These are phyloP conservation scores for Clavispora asparagi DNA, from an alignment of 805 yeast species.

Conservation along the genomic window DNA sequence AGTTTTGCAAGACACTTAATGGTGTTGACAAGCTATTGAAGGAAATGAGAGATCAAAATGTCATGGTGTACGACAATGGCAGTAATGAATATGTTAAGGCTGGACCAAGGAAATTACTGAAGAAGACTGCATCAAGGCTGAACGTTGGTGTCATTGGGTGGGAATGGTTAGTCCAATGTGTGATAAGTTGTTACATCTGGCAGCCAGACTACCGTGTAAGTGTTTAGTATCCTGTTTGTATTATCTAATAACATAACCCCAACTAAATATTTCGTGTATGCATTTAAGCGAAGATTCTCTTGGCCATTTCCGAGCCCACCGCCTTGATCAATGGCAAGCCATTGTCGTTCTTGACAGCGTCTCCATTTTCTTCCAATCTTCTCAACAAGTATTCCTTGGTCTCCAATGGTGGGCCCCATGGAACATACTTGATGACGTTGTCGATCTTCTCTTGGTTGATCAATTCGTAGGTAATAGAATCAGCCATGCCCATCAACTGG, in stretches of 20 bases:
- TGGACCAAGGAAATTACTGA: neutral
- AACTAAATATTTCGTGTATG: conserved; percentile 2
- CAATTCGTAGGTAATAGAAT: conserved; percentile 74
- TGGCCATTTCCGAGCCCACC: conserved; percentile 27
- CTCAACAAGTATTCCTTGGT: conserved; percentile 85
- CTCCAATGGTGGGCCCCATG: conserved; percentile 96
- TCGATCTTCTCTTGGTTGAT: conserved; percentile 57
- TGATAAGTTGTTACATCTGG: conserved; percentile 39
- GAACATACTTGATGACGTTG: conserved; percentile 88
- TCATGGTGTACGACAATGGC: conserved; percentile 27
- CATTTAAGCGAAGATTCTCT: conserved; percentile 17
- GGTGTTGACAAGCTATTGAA: conserved; percentile 3
- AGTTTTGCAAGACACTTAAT: conserved; percentile 3
- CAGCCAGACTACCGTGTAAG: conserved; percentile 8
- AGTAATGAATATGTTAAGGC: conserved; percentile 5
- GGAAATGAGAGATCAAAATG: neutral
- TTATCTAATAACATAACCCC: neutral
- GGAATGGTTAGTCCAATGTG: conserved; percentile 68
- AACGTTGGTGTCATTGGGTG: conserved; percentile 38
- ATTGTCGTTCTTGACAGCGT: conserved; percentile 80
- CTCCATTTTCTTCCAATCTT: conserved; percentile 93
- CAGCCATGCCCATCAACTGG: conserved; percentile 95
- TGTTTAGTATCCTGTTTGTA: neutral
- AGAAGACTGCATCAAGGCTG: neutral
- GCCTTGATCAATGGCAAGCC: conserved; percentile 71